Evolutionary conservation across 169 alveolate species (phyloP), one percentile per base, ranked within the genome.

Genomic region (Cystoisospora suis): DNA sequence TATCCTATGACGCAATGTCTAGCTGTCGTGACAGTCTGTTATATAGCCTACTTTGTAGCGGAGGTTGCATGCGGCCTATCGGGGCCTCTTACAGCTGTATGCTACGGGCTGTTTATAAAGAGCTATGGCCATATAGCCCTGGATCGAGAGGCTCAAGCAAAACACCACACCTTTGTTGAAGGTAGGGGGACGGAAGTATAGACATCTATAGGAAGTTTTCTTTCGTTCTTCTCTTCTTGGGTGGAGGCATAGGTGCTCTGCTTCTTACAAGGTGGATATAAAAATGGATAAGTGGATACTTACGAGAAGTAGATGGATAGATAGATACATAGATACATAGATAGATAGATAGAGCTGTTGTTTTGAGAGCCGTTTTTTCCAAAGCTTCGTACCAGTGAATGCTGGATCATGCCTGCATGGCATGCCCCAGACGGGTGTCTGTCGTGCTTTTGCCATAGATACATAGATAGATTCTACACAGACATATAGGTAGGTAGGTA

Each of bases 31-130:
- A 83, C 94, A 0, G 75, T 90, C 56, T 81, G 91, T 44, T 95
- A 96, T 88, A 88, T 96, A 46, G 80, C 94, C 46, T 96, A 93
- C 90, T 96, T 96, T 85, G 58, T 96, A 4, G 94, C 98, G 17
- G 98, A 96, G 81, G 95, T 91, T 88, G 89, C 86, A 79, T 88
- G 95, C 86, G 92, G 94, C 61, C 89, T 95, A 44, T 94, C 97
- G 1, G 98, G 98, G 0, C 98, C 98, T 6, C 94, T 96, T n/a
- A 92, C 97, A 5, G 96, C 96, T 9, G 98, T 96, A 27, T 95
- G 97, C 90, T 96, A 96, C 88, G 98, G 98, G 2, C 83, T 96
- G 46, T 96, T 95, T 89, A 93, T 96, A 79, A 95, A 96, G 90
- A 96, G 97, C 3, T 95, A 94, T 81, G 98, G 98, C 17, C 94